Evolutionary conservation across 2,329 filamentous ascomycete species (phyloP).

Genomic region (Ophiocordyceps camponoti-rufipedis): DNA sequence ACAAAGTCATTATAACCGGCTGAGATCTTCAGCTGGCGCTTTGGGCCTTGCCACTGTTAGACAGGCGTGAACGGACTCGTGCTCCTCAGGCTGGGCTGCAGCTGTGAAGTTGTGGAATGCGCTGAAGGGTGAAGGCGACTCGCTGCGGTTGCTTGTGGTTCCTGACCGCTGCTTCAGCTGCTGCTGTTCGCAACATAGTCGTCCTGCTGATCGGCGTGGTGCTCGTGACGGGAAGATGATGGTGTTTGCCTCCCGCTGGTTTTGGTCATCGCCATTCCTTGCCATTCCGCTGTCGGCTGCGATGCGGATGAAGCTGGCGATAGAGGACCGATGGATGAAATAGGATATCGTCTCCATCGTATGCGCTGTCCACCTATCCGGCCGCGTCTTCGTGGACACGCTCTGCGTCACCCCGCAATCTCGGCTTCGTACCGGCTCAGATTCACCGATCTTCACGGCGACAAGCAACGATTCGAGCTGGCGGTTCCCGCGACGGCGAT

Average conservation of each 20-base stretch:
- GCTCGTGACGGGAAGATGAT: conserved; percentile 18
- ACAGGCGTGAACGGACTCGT: conserved; percentile 47
- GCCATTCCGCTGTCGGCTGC: conserved; percentile 71
- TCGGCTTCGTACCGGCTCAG: too few species aligned
- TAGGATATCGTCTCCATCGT: too few species aligned
- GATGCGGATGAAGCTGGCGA: conserved; percentile 43
- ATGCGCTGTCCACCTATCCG: too few species aligned
- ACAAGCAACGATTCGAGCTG: too few species aligned
- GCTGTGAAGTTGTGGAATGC: too few species aligned
- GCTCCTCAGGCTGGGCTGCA: conserved; percentile 70
- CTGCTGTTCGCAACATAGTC: conserved; percentile 53
- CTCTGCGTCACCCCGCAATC: too few species aligned
- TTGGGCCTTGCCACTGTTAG: conserved; percentile 27
- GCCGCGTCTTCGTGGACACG: too few species aligned
- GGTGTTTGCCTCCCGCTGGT: conserved; percentile 9
- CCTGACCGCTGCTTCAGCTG: conserved; percentile 57
- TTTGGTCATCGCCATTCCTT: conserved; percentile 57
- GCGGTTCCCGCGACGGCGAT: too few species aligned
- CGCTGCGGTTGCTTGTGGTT: conserved; percentile 65
- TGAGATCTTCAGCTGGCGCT: conserved; percentile 33
- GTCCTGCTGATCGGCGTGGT: conserved; percentile 56
- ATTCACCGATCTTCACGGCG: too few species aligned
- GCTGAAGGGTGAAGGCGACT: conserved; percentile 60
- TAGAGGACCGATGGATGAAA: conserved; percentile 16
- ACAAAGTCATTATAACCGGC: neutral